Conservation (phyloP, 306 rosid genomes). For the Lathyrus aphaca region DNA sequence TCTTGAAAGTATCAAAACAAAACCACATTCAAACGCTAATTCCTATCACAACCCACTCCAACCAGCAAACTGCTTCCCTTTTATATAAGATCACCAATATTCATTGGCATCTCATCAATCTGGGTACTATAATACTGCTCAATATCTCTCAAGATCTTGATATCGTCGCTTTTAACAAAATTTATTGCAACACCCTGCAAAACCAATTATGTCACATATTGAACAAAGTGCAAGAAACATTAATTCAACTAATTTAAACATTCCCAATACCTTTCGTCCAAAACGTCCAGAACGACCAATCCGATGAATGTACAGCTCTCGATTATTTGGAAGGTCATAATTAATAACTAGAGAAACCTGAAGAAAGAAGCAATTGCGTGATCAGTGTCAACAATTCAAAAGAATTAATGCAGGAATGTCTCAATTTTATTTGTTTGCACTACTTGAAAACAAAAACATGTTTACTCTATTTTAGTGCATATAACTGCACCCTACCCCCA, state of each 20-base stretch:
- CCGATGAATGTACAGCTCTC: constrained; percentile 96
- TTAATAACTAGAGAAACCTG: constrained; percentile 95
- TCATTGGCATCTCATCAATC: constrained; percentile 99
- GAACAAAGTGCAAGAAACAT: background rate
- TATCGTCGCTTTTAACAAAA: constrained; percentile 95
- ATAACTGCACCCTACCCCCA: background rate
- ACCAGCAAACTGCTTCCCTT: constrained; percentile 22
- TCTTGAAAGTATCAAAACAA: constrained; percentile 17
- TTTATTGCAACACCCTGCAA: constrained; percentile 98
- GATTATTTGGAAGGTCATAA: constrained; percentile 97
- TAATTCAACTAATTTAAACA: constrained; percentile 18
- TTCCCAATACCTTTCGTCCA: constrained; percentile 85
- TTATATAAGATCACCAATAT: constrained; percentile 91
- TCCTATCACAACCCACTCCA: constrained; percentile 45
- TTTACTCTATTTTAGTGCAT: background rate
- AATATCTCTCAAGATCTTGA: constrained; percentile 91
- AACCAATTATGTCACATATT: constrained; percentile 19
- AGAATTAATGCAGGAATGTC: background rate
- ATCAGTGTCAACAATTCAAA: constrained; percentile 29
- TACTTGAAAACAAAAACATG: background rate
- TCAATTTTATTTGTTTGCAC: background rate
- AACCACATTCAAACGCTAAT: constrained; percentile 34
- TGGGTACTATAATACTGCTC: constrained; percentile 98
- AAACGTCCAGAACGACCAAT: constrained; percentile 99
- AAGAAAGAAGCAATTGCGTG: constrained; percentile 3